Conservation (phyloP, 163 green algal genomes). For the Coccomyxa subellipsoidea region DNA sequence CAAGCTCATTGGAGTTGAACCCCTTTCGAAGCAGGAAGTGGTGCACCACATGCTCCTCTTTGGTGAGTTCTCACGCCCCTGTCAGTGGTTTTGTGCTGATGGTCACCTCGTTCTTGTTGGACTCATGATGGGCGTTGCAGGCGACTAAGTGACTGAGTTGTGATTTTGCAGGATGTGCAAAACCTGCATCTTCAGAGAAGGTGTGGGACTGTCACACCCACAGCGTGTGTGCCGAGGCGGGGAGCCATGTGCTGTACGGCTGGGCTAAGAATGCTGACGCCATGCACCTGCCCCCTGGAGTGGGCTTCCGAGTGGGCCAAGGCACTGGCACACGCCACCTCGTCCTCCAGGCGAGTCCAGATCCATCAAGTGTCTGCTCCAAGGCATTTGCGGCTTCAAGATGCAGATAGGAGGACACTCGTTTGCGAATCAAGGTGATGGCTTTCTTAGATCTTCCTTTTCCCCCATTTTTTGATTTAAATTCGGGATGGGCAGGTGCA, state of each 20-base stretch:
- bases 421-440: too few species aligned
- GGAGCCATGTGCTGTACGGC: slow-evolving; percentile 66
- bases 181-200: not conserved
- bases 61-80: slow-evolving; percentile 34
- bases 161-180: slow-evolving; percentile 39
- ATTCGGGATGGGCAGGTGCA: slow-evolving; percentile 38
- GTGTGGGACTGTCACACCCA: slow-evolving; percentile 51
- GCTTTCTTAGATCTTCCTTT: too few species aligned
- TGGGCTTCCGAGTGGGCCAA: slow-evolving; percentile 69
- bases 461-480: not conserved
- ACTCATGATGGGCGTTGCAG: not conserved
- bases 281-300: slow-evolving; percentile 60
- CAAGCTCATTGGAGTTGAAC: slow-evolving; percentile 67
- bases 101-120: not conserved
- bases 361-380: too few species aligned
- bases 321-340: slow-evolving; percentile 53
- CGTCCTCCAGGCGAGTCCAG: slow-evolving; percentile 62
- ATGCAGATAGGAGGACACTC: too few species aligned
- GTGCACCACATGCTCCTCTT: slow-evolving; percentile 89
- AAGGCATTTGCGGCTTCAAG: too few species aligned
- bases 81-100: not conserved
- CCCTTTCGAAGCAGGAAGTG: slow-evolving; percentile 53
- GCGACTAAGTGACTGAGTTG: not conserved
- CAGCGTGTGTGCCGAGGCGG: slow-evolving; percentile 27
- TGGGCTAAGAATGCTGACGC: slow-evolving; percentile 72